phyloP scores from a whole-genome alignment of 2,329 filamentous ascomycete genomes.

The Sporothrix brunneoviolacea region DNA sequence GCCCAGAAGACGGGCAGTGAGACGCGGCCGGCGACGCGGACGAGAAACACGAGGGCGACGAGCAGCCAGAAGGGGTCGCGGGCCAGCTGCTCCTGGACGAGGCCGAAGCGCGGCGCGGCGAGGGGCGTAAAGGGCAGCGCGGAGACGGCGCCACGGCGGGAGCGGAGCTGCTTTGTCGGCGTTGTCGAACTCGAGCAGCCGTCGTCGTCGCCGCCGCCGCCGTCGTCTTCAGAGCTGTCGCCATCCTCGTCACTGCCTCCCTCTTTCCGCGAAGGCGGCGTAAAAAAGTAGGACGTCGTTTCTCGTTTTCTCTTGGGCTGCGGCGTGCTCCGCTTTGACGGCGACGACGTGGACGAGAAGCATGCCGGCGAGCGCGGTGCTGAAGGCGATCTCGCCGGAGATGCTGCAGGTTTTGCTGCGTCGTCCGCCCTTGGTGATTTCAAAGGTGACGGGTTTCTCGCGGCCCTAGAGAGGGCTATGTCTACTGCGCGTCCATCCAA shows the following conservation, averaged over 20 bases:
- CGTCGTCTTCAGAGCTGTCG: not conserved
- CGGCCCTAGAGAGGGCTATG: no score
- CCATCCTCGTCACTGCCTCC: not conserved
- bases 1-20: conserved; percentile 70
- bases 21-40: conserved; percentile 65
- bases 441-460: no score
- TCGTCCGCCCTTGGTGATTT: no score
- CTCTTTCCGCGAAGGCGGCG: conserved; percentile 1
- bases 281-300: conserved; percentile 31
- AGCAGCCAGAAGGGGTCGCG: conserved; percentile 72
- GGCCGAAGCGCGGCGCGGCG: conserved; percentile 57
- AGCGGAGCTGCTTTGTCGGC: conserved; percentile 19
- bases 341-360: not conserved
- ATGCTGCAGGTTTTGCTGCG: no score
- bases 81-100: conserved; percentile 76
- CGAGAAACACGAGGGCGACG: conserved; percentile 77
- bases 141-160: conserved; percentile 44
- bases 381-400: no score
- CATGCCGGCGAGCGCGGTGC: not conserved
- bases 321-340: conserved; percentile 12
- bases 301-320: conserved; percentile 24
- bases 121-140: conserved; percentile 62
- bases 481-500: no score
- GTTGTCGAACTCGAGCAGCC: no score
- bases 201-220: not conserved